These are phyloP conservation scores for Heteromeles arbutifolia DNA, from an alignment of 306 rosid genomes.

Conservation along the genomic window DNA sequence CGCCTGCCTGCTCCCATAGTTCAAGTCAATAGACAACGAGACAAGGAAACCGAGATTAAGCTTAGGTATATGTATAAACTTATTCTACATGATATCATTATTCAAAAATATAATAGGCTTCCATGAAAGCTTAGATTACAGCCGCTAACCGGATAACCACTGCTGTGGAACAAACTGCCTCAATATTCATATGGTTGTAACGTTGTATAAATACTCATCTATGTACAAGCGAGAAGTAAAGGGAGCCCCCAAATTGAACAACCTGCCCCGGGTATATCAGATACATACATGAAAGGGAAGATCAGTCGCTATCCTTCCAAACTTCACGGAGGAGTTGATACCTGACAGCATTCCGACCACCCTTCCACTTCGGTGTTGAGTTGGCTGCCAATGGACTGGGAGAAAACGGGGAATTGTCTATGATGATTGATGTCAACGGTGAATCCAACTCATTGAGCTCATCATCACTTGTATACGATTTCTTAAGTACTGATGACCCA, in stretches of 20 bases:
- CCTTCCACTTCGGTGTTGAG: conserved; percentile 21
- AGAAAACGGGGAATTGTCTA: conserved; percentile 36
- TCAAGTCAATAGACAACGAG: background rate
- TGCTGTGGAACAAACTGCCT: background rate
- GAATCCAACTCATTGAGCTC: conserved; percentile 88
- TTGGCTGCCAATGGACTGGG: conserved; percentile 14
- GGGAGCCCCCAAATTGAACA: background rate
- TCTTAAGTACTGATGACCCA: conserved; percentile 50
- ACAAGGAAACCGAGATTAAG: background rate
- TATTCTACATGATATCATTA: background rate
- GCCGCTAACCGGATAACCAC: background rate
- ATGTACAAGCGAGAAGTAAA: conserved; percentile 2
- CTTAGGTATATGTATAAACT: background rate
- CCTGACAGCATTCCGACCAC: conserved; percentile 44
- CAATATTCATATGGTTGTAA: background rate
- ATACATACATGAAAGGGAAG: background rate
- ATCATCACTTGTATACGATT: conserved; percentile 71
- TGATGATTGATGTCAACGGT: conserved; percentile 52
- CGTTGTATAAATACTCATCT: background rate
- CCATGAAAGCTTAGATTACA: background rate
- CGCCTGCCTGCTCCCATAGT: background rate
- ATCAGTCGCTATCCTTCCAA: conserved; percentile 53
- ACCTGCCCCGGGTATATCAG: background rate
- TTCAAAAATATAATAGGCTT: background rate
- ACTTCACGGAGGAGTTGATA: conserved; percentile 67